Base-by-base conservation (phyloP, 345 rosid genomes). In the Citrus hindsii region DNA sequence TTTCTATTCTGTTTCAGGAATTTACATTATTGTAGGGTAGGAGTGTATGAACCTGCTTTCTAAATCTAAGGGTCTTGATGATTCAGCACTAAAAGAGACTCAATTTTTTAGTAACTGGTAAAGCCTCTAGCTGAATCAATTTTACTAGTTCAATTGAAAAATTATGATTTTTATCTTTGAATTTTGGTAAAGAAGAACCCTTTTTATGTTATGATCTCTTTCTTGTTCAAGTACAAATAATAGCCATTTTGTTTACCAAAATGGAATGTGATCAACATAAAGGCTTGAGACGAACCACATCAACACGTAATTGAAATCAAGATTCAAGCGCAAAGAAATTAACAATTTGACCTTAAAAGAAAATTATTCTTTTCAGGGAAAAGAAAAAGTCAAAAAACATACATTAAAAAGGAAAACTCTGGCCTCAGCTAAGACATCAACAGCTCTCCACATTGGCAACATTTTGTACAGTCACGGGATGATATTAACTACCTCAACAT, bases 371-470 rank as follows among this genome's bases (percentile, higher is more conserved):
- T 21, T 55, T 79, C 46, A 55, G 66, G 46, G 22, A 5, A 83
- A 56, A 58, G 4, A 64, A 66, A 60, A 40, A 13, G 78, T 82
- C 85, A 84, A 79, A 83, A 82, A 79, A 77, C 86, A 83, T 88
- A 84, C 84, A 86, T 69, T 69, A 42, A 14, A 53, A 71, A 77
- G 69, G 58, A 73, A 71, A 82, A 69, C 76, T 69, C 74, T 48
- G 80, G 84, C 82, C 88, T 82, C 83, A 75, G 73, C 89, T 83
- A 86, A 78, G 9, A 83, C 86, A 87, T 87, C 62, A 84, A 82
- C 87, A 84, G 83, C 90, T 87, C 95, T 87, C 88, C 78, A 85
- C 85, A 83, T 73, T 69, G 67, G 84, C 87, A 82, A 80, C 80
- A 73, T 81, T 87, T 86, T 90, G 83, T 90, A 88, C 89, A 85